A percentile compares a stretch with the other conserved stretches of the same genome.
These are phyloP conservation scores for Podospora australis DNA, from an alignment of 495 filamentous ascomycete species.

Conservation along the genomic window DNA sequence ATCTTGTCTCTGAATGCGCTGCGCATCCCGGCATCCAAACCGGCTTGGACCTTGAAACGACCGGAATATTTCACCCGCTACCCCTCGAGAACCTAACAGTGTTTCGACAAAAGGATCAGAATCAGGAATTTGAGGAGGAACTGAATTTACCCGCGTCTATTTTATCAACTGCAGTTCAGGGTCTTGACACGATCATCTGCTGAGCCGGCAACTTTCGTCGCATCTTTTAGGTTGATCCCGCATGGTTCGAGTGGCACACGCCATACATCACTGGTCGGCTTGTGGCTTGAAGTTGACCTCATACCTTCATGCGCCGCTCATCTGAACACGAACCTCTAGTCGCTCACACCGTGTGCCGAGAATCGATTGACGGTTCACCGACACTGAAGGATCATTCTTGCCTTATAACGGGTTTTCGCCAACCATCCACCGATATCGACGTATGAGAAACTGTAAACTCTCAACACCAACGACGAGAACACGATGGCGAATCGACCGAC, in stretches of 20 bases:
- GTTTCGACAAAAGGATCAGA: constrained; percentile 17
- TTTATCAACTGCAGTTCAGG: constrained; percentile 4
- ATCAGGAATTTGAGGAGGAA: constrained; percentile 4
- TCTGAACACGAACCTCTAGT: too few relatives aligned
- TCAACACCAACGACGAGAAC: constrained; percentile 1
- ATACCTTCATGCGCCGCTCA: constrained; percentile 34
- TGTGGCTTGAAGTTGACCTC: constrained; percentile 23
- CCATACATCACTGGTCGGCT: constrained; percentile 9
- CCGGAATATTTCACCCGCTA: constrained; percentile 11
- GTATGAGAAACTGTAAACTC: background rate
- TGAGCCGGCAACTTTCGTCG: background rate
- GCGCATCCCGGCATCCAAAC: constrained; percentile 16
- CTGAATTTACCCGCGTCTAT: constrained; percentile 15
- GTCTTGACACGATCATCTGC: background rate
- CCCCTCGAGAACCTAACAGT: constrained; percentile 11
- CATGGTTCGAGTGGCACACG: constrained; percentile 20
- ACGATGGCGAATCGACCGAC: constrained; percentile 52
- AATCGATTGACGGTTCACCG: too few relatives aligned
- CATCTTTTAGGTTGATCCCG: constrained; percentile 16
- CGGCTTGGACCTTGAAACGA: constrained; percentile 21
- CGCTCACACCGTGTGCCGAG: too few relatives aligned
- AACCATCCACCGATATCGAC: too few relatives aligned
- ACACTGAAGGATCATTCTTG: too few relatives aligned
- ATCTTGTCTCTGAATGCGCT: constrained; percentile 15
- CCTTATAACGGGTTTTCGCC: too few relatives aligned